Base-by-base conservation (phyloP, 2,329 filamentous ascomycete species). In the Fusarium albidum region DNA sequence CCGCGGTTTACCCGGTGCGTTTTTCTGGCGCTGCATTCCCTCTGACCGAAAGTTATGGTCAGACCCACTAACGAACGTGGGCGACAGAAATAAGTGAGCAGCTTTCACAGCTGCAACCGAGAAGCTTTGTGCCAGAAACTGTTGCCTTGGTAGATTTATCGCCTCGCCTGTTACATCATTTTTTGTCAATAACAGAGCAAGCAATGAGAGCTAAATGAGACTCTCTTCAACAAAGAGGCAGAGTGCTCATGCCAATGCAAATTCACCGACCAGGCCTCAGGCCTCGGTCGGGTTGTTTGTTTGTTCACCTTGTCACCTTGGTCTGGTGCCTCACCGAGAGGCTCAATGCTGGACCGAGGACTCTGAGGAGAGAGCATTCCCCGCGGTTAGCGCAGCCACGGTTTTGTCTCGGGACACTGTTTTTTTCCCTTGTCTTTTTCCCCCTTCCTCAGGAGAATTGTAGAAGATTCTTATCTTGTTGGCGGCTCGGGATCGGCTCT, bases 1-100 rank as follows among this genome's bases (percentile, higher is more conserved):
- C 65, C 61, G 42, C 7, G 21, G 59, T 64, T 68, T 68, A 65
- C 54, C 65, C 65, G 63, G 21, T 4, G n/a, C n/a, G 3, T 29
- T 51, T 47, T 49, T 51, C 51, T 42, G 32, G 18, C 28, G 35
- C 34, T 18, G 39, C 26, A 33, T 25, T 11, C 37, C 35, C 27
- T 41, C 44, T 38, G 48, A 33, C 47, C 29, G 14, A 31, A 49
- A n/a, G 45, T 14, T 47, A 39, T 31, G 38, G 26, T 47, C 34
- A 14, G 31, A 12, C 27, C 27, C 27, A 3, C 34, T 32, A 25
- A 9, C 9, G 21, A 13, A 47, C 6, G 26, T 6, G 27, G 15
- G 28, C 32, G 32, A 43, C 21, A 37, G 25, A 47, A n/a, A 27
- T 15, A 21, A 21, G 21, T 21, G 21, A 21, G 21, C 21, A 21